Conservation (phyloP, 495 filamentous ascomycete species). For the Patellaria atrata region DNA sequence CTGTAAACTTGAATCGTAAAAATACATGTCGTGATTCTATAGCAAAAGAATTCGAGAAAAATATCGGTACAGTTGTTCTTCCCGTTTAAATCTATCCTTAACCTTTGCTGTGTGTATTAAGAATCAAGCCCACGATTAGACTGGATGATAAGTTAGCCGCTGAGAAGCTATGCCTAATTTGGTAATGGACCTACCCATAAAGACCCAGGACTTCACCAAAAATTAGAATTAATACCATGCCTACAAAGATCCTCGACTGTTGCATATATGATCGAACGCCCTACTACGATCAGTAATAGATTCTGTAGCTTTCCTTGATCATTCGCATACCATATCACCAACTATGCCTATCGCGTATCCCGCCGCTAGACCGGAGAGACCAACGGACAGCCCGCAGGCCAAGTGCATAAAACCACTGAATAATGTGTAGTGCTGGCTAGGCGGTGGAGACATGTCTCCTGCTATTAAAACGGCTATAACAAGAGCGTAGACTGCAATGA, state of each 20-base stretch:
- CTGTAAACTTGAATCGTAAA: too few species aligned
- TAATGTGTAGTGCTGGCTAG: conserved; percentile 50
- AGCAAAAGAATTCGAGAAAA: too few species aligned
- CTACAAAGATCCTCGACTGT: conserved; percentile 89
- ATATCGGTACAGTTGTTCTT: too few species aligned
- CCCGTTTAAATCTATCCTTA: too few species aligned
- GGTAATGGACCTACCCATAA: conserved; percentile 66
- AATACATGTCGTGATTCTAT: too few species aligned
- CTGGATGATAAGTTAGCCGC: conserved; percentile 13
- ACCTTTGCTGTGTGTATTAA: conserved; percentile 27
- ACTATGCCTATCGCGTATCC: conserved; percentile 95
- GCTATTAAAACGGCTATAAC: conserved; percentile 93
- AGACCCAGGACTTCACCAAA: conserved; percentile 95
- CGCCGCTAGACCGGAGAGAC: conserved; percentile 83
- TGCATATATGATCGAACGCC: conserved; percentile 91
- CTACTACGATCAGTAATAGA: conserved; percentile 28
- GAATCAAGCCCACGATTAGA: conserved; percentile 30
- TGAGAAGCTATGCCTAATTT: not conserved
- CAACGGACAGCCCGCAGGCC: conserved; percentile 79
- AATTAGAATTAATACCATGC: conserved; percentile 97
- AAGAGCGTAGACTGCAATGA: conserved; percentile 94
- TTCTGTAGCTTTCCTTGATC: not conserved
- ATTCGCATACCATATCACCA: conserved; percentile 72
- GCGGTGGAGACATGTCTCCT: conserved; percentile 58
- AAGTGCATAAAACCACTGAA: conserved; percentile 92